Base-by-base conservation (phyloP, 1,284 basidiomycete species). In the Sporisorium sorghi region DNA sequence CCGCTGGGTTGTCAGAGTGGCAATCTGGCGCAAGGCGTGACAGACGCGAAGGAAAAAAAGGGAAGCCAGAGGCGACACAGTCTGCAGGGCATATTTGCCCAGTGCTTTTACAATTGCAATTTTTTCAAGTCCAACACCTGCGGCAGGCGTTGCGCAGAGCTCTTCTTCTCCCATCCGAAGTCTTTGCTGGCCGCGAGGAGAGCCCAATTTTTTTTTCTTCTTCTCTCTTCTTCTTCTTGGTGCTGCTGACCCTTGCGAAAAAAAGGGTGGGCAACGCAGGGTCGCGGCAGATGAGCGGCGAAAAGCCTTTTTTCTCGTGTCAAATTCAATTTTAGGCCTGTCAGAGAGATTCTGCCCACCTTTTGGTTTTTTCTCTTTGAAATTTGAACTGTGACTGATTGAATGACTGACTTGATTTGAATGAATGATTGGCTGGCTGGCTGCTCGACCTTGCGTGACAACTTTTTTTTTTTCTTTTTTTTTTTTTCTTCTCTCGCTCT, bases 311-410 rank as follows among this genome's bases (percentile, higher is more conserved):
- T 47, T 48, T 39, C 12, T 19, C 43, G 26, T 32, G 46, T 49
- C 37, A 47, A 39, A 48, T 44, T 49, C 37, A 47, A 39, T 42
- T 44, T 62, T 62, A 53, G 39, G 10, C 46, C 37, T 15, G 37
- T 37, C 28, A 49, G 12, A 11, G 47, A 10, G n/a, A 51, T 50
- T 59, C 15, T 24, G 52, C 47, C 48, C 19, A 33, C 10, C 28
- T 23, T 50, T 26, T 33, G 28, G 9, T 5, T 23, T 37, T 35
- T 32, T 35, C 47, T 52, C 33, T 58, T 47, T 56, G n/a, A n/a
- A n/a, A n/a, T 47, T 47, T 47, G 42, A 35, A 55, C 32, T 55
- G 24, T 55, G 33, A 37, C 23, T 37, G 28, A 26, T 37, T 23
- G 23, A 35, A 8, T 37, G 33, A 19, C 21, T 50, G 47, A n/a